A percentile compares a stretch with the other conserved stretches of the same genome.
Evolutionary conservation across 164 flowering plant species (phyloP).

Genomic region (Aristolochia contorta): DNA sequence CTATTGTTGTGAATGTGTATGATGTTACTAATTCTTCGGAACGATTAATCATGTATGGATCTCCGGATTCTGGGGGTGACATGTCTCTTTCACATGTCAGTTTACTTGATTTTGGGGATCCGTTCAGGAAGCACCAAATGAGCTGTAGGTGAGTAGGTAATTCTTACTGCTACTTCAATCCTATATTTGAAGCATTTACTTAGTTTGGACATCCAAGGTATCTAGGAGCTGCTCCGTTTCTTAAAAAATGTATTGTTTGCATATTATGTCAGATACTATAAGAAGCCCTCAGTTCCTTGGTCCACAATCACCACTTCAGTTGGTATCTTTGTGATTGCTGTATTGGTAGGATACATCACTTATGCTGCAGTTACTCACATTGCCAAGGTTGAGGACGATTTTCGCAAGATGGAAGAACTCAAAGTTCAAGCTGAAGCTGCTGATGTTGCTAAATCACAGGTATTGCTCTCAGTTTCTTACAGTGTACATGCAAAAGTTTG

Average conservation of each 20-base stretch:
- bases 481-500: background rate
- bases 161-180: background rate
- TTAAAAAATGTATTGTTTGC: background rate
- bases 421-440: conserved; percentile 93
- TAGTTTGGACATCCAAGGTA: too few species aligned
- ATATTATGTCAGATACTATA: conserved; percentile 46
- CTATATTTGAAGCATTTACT: too few species aligned
- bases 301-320: conserved; percentile 46
- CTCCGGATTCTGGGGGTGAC: conserved; percentile 54
- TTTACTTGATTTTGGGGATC: conserved; percentile 90
- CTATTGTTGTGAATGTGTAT: conserved; percentile 75
- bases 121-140: conserved; percentile 82
- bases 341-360: conserved; percentile 58
- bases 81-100: conserved; percentile 58
- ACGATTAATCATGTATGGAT: conserved; percentile 80
- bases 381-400: conserved; percentile 82
- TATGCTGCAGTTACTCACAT: conserved; percentile 64
- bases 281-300: conserved; percentile 64
- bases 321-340: conserved; percentile 50
- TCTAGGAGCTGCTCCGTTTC: background rate
- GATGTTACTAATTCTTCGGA: conserved; percentile 69
- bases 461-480: conserved; percentile 7
- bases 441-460: conserved; percentile 96
- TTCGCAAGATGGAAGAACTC: conserved; percentile 61
- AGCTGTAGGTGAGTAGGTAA: conserved; percentile 58